Percentiles rank a stretch among this genome's conserved stretches.
phyloP scores from a whole-genome alignment of 1,139 yeast species.

The Magnusiomyces magnusii region DNA sequence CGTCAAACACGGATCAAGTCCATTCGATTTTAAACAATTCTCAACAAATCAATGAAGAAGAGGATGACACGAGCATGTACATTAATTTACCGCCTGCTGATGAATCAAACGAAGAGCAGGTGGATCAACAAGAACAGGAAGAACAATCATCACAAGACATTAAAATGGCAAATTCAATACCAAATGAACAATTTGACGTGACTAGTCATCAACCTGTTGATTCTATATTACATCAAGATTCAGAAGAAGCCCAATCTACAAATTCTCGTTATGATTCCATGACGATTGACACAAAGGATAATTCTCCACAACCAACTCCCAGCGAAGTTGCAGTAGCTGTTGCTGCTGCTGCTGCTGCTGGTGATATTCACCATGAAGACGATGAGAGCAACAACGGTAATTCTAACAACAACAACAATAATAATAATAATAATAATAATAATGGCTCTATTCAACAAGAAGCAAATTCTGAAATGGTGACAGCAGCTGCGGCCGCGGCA shows the following conservation, averaged over 20 bases:
- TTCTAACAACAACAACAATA: background rate
- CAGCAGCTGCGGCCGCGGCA: conserved; percentile 5
- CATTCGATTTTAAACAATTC: background rate
- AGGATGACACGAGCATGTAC: conserved; percentile 4
- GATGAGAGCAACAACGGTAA: background rate
- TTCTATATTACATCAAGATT: background rate
- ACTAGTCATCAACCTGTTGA: background rate
- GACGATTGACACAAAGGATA: background rate
- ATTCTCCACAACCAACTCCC: background rate
- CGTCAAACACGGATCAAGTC: background rate
- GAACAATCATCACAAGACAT: background rate
- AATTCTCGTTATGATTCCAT: background rate
- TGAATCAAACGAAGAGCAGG: background rate
- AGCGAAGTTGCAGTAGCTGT: conserved; percentile 10
- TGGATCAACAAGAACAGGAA: background rate
- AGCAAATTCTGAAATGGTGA: background rate
- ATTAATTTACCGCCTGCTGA: background rate
- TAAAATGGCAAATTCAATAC: background rate
- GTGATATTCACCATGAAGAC: background rate
- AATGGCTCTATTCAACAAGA: background rate
- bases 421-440: background rate
- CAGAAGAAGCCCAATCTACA: background rate
- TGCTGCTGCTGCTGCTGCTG: conserved; percentile 14
- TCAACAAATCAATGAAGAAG: background rate
- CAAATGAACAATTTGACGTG: background rate